A percentile compares a stretch with the other conserved stretches of the same genome.
phyloP scores from a whole-genome alignment of 169 alveolate genomes.

The Babesia ovata region DNA sequence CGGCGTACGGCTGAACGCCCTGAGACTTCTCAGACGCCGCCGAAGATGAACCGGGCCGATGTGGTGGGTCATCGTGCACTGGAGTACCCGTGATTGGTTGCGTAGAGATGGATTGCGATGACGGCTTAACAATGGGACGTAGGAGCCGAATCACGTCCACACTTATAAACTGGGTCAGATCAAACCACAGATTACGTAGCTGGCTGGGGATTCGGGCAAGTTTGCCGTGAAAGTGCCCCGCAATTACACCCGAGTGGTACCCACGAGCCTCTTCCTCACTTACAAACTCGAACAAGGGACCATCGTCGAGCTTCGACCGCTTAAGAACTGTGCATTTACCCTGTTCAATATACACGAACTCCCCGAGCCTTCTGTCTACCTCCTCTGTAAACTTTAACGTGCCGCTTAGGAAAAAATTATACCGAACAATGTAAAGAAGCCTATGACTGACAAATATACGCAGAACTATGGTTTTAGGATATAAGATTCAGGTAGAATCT shows the following conservation, averaged over 20 bases:
- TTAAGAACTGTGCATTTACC: constrained; percentile 38
- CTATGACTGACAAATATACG: too few species aligned
- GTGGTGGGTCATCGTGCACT: background rate
- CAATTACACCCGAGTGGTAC: constrained; percentile 38
- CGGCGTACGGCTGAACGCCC: too few species aligned
- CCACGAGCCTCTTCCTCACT: constrained; percentile 24
- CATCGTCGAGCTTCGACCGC: constrained; percentile 31
- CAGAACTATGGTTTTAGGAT: too few species aligned
- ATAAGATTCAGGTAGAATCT: too few species aligned
- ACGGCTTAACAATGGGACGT: constrained; percentile 33
- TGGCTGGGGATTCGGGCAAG: constrained; percentile 36
- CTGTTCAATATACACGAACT: constrained; percentile 20
- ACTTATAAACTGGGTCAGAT: constrained; percentile 46
- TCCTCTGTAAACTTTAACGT: constrained; percentile 2
- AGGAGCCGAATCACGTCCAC: constrained; percentile 32
- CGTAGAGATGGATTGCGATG: background rate
- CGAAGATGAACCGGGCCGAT: background rate
- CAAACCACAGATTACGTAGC: constrained; percentile 38
- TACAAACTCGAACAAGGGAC: constrained; percentile 36
- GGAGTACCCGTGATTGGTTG: background rate
- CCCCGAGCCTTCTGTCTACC: constrained; percentile 50
- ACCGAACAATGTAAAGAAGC: too few species aligned
- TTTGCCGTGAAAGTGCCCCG: constrained; percentile 45
- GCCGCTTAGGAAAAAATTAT: background rate
- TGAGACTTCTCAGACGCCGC: too few species aligned